Base-by-base conservation (phyloP, 495 filamentous ascomycete genomes). In the Aspergillus affinis region DNA sequence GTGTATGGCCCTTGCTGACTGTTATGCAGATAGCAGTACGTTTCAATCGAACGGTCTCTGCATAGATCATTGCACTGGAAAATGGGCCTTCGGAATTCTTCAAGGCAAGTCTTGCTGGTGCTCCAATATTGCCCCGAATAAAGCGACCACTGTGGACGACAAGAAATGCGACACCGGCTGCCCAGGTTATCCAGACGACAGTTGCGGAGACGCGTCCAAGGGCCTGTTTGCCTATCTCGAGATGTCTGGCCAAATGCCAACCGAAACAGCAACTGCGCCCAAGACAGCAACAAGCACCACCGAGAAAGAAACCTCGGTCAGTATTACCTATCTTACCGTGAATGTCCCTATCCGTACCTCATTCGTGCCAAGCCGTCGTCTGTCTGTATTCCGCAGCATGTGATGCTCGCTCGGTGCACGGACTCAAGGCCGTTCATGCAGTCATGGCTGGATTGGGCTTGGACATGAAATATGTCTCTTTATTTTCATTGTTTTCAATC, bases 61-160 rank as follows among this genome's bases (percentile, higher is more conserved):
- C 64, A 55, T 67, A 48, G 62, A 72, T 4, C 75, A 75, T 47
- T 92, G 90, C 69, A 60, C 65, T 17, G 69, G 63, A 17, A 62
- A 76, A 27, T 91, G 85, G 68, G 89, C 89, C 10, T 88, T 90
- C 66, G 90, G 81, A 17, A 69, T 93, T 32, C 62, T 92, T 18
- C 86, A 88, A 64, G 79, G 75, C 19, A 74, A 84, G 20, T 70
- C 73, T 32, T 93, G 90, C 73, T 93, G 90, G 90, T 93, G 90
- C 70, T 87, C 88, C 2, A 84, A 93, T 63, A 87, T 87, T 61
- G 78, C 75, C 13, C 90, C 90, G 0, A 76, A 74, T 15, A 64
- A 76, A 18, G 75, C 77, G 23, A 70, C 71, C 60, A 64, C 71
- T 66, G 21, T 71, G 44, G 57, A 63, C 46, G 54, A 54, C 0